Conservation (phyloP, 2,329 filamentous ascomycete genomes). For the Tolypocladium capitatum region DNA sequence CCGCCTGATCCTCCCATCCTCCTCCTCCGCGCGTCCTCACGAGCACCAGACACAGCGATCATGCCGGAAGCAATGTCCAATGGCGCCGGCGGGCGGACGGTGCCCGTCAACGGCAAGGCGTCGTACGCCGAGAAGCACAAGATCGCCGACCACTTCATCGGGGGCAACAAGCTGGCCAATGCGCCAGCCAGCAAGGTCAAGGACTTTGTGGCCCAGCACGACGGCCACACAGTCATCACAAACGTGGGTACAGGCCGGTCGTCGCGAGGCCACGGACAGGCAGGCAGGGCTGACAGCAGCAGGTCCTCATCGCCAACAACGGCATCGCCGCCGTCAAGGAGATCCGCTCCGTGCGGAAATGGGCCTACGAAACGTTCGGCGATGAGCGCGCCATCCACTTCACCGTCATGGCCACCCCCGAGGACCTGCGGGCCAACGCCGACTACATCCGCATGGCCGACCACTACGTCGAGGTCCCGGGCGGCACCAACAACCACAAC, state of each 20-base stretch:
- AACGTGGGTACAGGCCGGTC: conserved; percentile 51
- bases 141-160: conserved; percentile 87
- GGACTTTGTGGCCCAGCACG: conserved; percentile 82
- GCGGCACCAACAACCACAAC: conserved; percentile 99
- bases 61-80: conserved; percentile 37
- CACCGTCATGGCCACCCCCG: conserved; percentile 98
- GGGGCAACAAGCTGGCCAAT: conserved; percentile 74
- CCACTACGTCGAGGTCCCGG: conserved; percentile 97
- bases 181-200: conserved; percentile 80
- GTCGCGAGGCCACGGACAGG: neutral
- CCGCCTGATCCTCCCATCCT: neutral
- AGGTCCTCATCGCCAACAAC: conserved; percentile 99
- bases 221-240: conserved; percentile 95
- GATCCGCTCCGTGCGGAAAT: conserved; percentile 98
- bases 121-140: conserved; percentile 72
- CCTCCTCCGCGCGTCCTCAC: neutral
- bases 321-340: conserved; percentile 99
- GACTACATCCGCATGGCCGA: conserved; percentile 99
- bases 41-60: conserved; percentile 1
- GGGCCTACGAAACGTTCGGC: conserved; percentile 98
- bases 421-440: conserved; percentile 93
- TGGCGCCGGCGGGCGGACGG: conserved; percentile 32
- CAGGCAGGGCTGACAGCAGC: conserved; percentile 1
- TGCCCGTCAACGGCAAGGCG: conserved; percentile 44
- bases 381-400: conserved; percentile 98